Percentiles rank a stretch among this genome's conserved stretches.
phyloP scores from a whole-genome alignment of 257 asterid species.

The Solanum lycopersicoides region DNA sequence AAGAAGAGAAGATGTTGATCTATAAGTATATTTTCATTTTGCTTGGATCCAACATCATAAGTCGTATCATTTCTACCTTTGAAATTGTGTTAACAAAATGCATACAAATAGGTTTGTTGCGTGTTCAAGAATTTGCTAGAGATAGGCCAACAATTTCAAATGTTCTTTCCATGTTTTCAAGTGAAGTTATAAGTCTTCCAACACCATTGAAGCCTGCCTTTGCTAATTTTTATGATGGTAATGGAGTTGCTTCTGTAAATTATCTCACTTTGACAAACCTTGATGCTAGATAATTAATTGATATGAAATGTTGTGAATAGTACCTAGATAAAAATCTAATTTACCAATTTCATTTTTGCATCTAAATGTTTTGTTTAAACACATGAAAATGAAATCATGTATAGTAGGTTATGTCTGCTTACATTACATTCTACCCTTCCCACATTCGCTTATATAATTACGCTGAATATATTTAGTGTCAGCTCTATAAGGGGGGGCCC shows the following conservation, averaged over 20 bases:
- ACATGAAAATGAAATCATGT: neutral
- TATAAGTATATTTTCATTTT: neutral
- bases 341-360: neutral
- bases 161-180: constrained; percentile 35
- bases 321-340: neutral
- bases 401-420: neutral
- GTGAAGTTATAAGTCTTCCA: constrained; percentile 18
- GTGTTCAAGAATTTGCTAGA: constrained; percentile 40
- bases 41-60: neutral
- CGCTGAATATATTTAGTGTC: neutral
- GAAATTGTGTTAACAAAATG: constrained; percentile 22
- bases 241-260: neutral
- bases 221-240: constrained; percentile 8
- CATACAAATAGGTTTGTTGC: constrained; percentile 40
- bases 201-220: constrained; percentile 31
- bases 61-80: neutral
- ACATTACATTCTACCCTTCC: neutral
- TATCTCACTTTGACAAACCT: neutral
- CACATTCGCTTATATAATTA: neutral
- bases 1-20: constrained; percentile 23
- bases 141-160: constrained; percentile 42
- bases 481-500: neutral
- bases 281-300: neutral
- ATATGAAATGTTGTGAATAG: neutral
- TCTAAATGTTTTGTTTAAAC: neutral